Evolutionary conservation across 768 basidiomycete species (phyloP).

Genomic region (Calocybe gangraenosa): DNA sequence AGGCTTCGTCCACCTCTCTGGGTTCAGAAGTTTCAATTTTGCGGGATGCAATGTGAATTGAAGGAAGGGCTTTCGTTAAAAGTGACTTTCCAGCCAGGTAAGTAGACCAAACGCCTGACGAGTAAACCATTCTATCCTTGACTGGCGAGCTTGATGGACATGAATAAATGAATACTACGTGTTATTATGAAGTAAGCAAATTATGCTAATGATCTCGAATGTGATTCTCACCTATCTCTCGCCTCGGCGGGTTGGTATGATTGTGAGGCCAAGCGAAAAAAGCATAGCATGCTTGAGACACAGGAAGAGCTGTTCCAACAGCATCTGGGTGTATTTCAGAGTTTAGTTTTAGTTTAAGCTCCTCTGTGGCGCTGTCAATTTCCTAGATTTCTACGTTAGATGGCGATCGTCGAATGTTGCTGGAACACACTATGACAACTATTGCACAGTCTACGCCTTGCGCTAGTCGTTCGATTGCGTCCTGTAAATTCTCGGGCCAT

Average conservation of each 20-base stretch:
- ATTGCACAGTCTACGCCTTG: constrained; percentile 45
- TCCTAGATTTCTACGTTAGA: constrained; percentile 42
- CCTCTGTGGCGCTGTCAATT: constrained; percentile 64
- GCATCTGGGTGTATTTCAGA: constrained; percentile 36
- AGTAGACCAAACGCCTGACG: constrained; percentile 57
- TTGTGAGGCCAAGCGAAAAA: constrained; percentile 64
- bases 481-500: constrained; percentile 64
- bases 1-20: constrained; percentile 60
- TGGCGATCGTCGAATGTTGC: not conserved
- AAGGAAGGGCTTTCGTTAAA: constrained; percentile 37
- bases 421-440: constrained; percentile 56
- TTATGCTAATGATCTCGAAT: not conserved
- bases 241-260: constrained; percentile 32
- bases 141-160: constrained; percentile 81
- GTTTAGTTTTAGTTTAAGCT: constrained; percentile 41
- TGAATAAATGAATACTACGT: constrained; percentile 83
- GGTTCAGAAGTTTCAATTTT: constrained; percentile 87
- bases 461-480: constrained; percentile 59
- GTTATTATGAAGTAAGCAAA: not conserved
- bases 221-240: constrained; percentile 53
- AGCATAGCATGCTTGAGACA: constrained; percentile 60
- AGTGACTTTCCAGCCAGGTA: constrained; percentile 54
- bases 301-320: constrained; percentile 47
- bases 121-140: constrained; percentile 88
- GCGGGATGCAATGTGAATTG: constrained; percentile 39